These are phyloP conservation scores for Mycena citricolor DNA, from an alignment of 1,284 basidiomycete genomes.

Conservation along the genomic window DNA sequence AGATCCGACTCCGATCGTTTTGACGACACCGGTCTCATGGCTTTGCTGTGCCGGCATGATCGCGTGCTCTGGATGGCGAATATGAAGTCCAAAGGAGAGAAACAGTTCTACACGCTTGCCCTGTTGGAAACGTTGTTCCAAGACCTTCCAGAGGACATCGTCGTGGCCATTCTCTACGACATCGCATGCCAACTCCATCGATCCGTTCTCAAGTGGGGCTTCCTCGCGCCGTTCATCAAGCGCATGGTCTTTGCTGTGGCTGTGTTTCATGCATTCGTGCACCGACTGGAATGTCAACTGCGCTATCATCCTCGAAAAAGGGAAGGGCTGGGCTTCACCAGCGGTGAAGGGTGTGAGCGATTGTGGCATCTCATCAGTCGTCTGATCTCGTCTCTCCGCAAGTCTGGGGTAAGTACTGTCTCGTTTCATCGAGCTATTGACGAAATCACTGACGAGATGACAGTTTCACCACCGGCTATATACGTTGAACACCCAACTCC, in stretches of 20 bases:
- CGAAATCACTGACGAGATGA: not conserved
- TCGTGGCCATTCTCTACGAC: constrained; percentile 26
- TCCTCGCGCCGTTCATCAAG: constrained; percentile 16
- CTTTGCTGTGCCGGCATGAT: constrained; percentile 28
- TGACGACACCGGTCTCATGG: constrained; percentile 27
- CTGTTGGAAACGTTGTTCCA: constrained; percentile 23
- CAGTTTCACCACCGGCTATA: constrained; percentile 8
- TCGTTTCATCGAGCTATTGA: not conserved
- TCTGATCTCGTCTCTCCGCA: constrained; percentile 22
- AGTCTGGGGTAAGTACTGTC: constrained; percentile 20
- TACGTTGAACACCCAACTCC: constrained; percentile 1
- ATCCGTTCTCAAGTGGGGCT: constrained; percentile 22
- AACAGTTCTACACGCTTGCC: constrained; percentile 15
- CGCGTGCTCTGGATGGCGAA: constrained; percentile 25
- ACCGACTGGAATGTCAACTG: constrained; percentile 30
- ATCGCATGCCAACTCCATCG: constrained; percentile 27
- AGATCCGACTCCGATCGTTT: too few species aligned
- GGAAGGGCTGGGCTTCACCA: constrained; percentile 24
- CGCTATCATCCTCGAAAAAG: constrained; percentile 26
- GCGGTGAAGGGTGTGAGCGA: constrained; percentile 32
- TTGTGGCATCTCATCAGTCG: constrained; percentile 27
- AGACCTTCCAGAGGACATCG: constrained; percentile 21
- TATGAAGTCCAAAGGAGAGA: constrained; percentile 26
- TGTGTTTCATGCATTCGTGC: constrained; percentile 32
- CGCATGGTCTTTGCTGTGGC: constrained; percentile 26